A percentile compares a stretch with the other conserved stretches of the same genome.
These are phyloP conservation scores for Isatis lusitanica DNA, from an alignment of 441 rosid species.

Conservation along the genomic window DNA sequence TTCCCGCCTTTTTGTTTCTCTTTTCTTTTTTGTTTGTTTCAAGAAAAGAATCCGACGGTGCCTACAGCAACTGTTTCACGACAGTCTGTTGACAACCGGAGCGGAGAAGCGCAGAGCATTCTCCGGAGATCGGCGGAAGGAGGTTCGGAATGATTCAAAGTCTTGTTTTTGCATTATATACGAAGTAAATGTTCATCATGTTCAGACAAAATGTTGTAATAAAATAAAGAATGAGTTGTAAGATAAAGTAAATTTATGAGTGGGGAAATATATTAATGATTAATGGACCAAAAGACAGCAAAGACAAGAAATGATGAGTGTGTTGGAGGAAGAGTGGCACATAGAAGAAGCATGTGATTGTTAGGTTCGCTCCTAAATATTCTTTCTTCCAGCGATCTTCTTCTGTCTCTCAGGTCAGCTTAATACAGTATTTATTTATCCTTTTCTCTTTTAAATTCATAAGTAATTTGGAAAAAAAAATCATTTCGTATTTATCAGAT, in stretches of 20 bases:
- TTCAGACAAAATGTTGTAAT: constrained; percentile 16
- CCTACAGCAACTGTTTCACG: background rate
- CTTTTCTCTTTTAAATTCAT: background rate
- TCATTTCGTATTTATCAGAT: background rate
- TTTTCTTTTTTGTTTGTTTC: too few relatives aligned
- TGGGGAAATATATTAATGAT: constrained; percentile 26
- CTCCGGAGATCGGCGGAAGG: background rate
- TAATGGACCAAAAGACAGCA: constrained; percentile 37
- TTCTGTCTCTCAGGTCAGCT: constrained; percentile 17
- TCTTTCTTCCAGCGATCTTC: constrained; percentile 25
- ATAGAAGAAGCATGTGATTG: constrained; percentile 30
- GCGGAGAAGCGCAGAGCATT: constrained; percentile 22
- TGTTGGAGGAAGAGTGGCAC: constrained; percentile 22
- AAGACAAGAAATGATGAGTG: constrained; percentile 23
- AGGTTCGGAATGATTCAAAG: background rate
- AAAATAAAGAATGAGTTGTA: constrained; percentile 27
- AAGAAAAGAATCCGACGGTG: background rate
- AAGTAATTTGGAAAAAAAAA: background rate
- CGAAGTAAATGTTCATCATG: background rate
- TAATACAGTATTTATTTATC: background rate
- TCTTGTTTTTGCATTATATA: background rate
- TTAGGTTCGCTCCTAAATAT: constrained; percentile 21
- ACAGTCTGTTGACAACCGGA: background rate
- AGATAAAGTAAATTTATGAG: constrained; percentile 20
- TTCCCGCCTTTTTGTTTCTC: background rate